Evolutionary conservation across 2,329 filamentous ascomycete genomes (phyloP), one percentile per base, ranked within the genome.

Genomic region (Dactylellina leptospora): DNA sequence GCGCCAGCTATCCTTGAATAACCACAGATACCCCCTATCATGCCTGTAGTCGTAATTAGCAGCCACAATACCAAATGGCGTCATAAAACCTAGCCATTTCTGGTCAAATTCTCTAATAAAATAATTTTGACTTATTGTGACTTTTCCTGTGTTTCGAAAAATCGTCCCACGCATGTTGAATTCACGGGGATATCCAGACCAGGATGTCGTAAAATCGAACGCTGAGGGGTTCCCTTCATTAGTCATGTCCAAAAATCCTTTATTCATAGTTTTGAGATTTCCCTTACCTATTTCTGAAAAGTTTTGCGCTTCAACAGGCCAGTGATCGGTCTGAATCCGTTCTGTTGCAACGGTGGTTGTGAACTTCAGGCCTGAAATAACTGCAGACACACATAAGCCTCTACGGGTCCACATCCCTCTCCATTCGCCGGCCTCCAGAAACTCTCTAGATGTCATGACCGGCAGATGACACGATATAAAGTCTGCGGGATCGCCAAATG

Each of bases 1-100:
- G n/a, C n/a, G n/a, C 62, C 62, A 68, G 16, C 45, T 53, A 27
- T 68, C 53, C 36, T 68, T 68, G 53, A 53, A 68, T 40, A 68
- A 22, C 62, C 62, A 68, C n/a, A 59, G 9, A 54, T 59, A 53
- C n/a, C n/a, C n/a, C n/a, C n/a, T n/a, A n/a, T n/a, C 42, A 50
- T 53, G 33, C 54, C 9, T 42, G 16, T 16, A 42, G 6, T 33
- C 6, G 13, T 33, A 13, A 53, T 9, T 16, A 59, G 22, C 10
- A 8, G 53, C 62, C 25, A 68, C 44, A 4, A 68, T 68, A n/a
- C 62, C 62, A 42, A 68, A 68, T 10, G 62, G 62, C 2, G 62
- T 68, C 62, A 68, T 68, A 6, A 68, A 68, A 4, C 11, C 33
- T 5, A 58, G 30, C 62, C 53, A 59, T 4, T 59, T 9, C 62